Base-by-base conservation (phyloP, 768 basidiomycete species). In the Coprinopsis cinerea region DNA sequence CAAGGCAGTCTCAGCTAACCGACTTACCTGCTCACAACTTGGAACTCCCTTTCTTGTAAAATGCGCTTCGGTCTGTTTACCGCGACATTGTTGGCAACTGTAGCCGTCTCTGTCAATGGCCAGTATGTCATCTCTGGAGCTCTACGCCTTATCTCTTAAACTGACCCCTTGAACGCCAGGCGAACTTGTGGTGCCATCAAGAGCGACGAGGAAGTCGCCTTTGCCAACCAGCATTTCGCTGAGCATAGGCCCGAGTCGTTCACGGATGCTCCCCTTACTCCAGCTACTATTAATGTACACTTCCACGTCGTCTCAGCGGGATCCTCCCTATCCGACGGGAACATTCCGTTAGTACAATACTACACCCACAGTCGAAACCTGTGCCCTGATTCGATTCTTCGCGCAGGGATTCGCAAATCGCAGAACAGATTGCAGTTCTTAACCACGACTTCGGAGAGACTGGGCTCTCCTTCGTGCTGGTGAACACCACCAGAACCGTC, bases 401-500 rank as follows among this genome's bases (percentile, higher is more conserved):
- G 6, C 18, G 24, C 59, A 71, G 73, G 36, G 65, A 70, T 44
- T 67, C 64, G 1, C 72, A 71, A 57, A 55, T 73, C 30, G n/a
- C 53, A 13, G 42, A 51, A 30, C 68, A 74, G 52, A 71, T 80
- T 41, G 22, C 43, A 11, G 64, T 66, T 34, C 66, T 75, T 61
- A 77, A 79, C 54, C 52, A 51, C 2, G 75, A 66, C 28, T 79
- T 74, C 56, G 54, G 64, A 2, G 34, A 43, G 18, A 51, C 65
- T 23, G 69, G 71, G 20, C 63, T 74, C 46, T 59, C 64, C 34
- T 79, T 68, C 64, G 57, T 48, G 1, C 71, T 77, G 28, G 71
- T 65, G 5, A 57, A 61, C 32, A 76, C 71, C 13, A 64, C 62
- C 40, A 70, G 68, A 42, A 78, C 73, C 1, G 53, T 64, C 51